A percentile compares a stretch with the other conserved stretches of the same genome.
Evolutionary conservation across 441 rosid genomes (phyloP).

Genomic region (Euphorbia celastroides): DNA sequence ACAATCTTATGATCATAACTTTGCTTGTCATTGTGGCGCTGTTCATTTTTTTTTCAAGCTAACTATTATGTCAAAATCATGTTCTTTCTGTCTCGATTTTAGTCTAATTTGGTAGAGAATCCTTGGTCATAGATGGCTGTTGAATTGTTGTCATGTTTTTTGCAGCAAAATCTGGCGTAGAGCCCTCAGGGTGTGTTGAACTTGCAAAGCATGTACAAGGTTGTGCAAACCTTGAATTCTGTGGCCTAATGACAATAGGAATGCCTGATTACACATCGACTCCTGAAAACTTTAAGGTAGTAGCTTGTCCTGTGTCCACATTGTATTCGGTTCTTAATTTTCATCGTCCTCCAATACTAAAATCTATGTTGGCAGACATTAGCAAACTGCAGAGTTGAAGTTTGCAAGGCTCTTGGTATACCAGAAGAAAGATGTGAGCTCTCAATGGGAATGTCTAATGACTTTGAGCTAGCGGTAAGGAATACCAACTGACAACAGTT

Average conservation of each 20-base stretch:
- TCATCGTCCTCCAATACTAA: conserved; percentile 12
- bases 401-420: conserved; percentile 71
- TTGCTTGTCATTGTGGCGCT: neutral
- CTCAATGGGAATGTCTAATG: conserved; percentile 98
- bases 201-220: conserved; percentile 65
- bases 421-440: conserved; percentile 85
- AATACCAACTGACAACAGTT: too few relatives aligned
- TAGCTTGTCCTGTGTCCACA: neutral
- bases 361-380: conserved; percentile 45
- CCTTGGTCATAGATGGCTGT: neutral
- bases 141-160: conserved; percentile 14
- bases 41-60: neutral
- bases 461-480: conserved; percentile 91
- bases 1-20: neutral
- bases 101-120: neutral
- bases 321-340: neutral
- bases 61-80: neutral
- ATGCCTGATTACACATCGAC: conserved; percentile 94
- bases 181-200: conserved; percentile 76
- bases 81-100: neutral
- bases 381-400: conserved; percentile 82
- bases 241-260: conserved; percentile 94
- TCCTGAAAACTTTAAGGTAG: conserved; percentile 93
- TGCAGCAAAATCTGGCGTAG: conserved; percentile 90
- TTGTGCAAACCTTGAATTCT: conserved; percentile 75